phyloP scores from a whole-genome alignment of 2,329 filamentous ascomycete genomes.

The Verticillium isaacii region DNA sequence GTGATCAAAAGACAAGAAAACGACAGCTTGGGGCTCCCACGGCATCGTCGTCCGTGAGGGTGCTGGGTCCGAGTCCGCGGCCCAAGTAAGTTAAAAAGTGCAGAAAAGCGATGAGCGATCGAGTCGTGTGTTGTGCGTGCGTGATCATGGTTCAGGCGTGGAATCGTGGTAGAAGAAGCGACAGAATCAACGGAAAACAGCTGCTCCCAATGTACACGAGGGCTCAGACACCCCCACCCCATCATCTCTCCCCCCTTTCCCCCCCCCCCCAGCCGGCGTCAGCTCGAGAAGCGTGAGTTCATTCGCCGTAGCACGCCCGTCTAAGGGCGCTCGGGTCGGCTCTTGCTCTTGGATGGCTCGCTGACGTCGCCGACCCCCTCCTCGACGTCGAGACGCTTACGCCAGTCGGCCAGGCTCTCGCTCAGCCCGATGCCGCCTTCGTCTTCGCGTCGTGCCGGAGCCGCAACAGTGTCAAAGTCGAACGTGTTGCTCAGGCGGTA shows the following conservation, averaged over 20 bases:
- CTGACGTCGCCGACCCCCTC: constrained; percentile 21
- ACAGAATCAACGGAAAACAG: constrained; percentile 2
- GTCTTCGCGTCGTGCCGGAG: constrained; percentile 34
- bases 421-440: constrained; percentile 50
- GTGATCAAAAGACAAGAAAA: neutral
- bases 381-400: constrained; percentile 64
- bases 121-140: constrained; percentile 7
- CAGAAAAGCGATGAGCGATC: neutral
- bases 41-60: neutral
- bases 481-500: constrained; percentile 88
- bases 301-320: constrained; percentile 14
- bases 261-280: neutral
- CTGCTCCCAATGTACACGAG: constrained; percentile 5
- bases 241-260: constrained; percentile 1
- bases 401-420: constrained; percentile 74
- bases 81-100: neutral
- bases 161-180: constrained; percentile 13
- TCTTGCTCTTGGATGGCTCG: constrained; percentile 10
- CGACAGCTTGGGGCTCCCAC: neutral
- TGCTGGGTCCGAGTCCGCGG: neutral
- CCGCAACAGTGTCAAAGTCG: constrained; percentile 61
- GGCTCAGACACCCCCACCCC: constrained; percentile 5
- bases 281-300: constrained; percentile 13
- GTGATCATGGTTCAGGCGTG: constrained; percentile 12
- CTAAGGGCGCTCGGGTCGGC: constrained; percentile 13